Evolutionary conservation across 306 rosid genomes (phyloP).

Genomic region (Prunus dulcis): DNA sequence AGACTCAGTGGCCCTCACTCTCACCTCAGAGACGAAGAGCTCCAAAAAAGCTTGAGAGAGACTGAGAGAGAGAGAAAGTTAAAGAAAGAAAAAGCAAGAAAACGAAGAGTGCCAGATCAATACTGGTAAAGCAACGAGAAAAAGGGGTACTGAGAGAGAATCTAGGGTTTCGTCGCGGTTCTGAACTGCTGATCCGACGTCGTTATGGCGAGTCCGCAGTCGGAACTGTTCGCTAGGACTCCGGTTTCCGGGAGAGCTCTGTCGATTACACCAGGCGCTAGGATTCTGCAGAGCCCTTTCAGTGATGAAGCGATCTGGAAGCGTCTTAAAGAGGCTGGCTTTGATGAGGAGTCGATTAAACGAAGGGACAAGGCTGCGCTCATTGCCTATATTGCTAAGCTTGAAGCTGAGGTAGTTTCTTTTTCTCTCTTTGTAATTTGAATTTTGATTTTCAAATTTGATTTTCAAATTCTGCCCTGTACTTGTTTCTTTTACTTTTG

Average conservation of each 20-base stretch:
- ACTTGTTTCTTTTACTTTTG: neutral
- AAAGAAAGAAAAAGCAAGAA: neutral
- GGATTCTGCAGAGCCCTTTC: constrained; percentile 78
- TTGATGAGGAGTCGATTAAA: constrained; percentile 80
- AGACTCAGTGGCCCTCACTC: neutral
- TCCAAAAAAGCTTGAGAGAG: neutral
- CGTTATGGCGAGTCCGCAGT: constrained; percentile 57
- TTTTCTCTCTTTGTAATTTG: neutral
- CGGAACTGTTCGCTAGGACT: constrained; percentile 26
- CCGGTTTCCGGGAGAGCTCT: constrained; percentile 40
- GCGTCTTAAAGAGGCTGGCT: constrained; percentile 75
- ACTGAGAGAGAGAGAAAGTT: neutral
- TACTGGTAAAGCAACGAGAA: neutral
- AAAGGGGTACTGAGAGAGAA: neutral
- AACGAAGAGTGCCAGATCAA: neutral
- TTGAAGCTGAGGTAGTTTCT: constrained; percentile 72
- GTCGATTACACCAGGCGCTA: constrained; percentile 79
- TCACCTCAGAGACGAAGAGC: neutral
- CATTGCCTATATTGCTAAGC: constrained; percentile 79
- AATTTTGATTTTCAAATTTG: neutral
- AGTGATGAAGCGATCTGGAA: constrained; percentile 81
- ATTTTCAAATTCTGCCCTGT: neutral
- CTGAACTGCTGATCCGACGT: constrained; percentile 17
- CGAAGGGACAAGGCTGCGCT: constrained; percentile 91
- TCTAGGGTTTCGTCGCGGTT: constrained; percentile 24